Conservation (phyloP, 345 rosid species). For the Turnera subulata region DNA sequence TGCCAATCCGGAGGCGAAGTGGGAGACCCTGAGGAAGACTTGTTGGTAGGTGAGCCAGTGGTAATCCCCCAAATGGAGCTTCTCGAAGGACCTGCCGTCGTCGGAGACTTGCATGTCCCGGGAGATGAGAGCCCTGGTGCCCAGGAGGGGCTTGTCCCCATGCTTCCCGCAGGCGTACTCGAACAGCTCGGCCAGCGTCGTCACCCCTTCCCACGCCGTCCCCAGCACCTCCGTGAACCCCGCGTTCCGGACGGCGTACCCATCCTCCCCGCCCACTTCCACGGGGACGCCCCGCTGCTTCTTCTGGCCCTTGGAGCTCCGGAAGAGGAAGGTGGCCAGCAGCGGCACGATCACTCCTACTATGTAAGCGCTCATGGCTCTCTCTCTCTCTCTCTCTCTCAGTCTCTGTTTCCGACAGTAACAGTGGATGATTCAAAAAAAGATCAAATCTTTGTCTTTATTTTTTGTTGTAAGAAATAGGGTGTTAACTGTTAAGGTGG, state of each 20-base stretch:
- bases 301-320: conserved; percentile 40
- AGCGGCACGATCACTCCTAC: conserved; percentile 72
- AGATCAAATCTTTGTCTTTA: not conserved
- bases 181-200: conserved; percentile 84
- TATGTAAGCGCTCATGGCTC: conserved; percentile 67
- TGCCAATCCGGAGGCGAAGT: conserved; percentile 82
- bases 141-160: conserved; percentile 53
- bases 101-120: conserved; percentile 54
- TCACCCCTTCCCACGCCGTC: conserved; percentile 72
- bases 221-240: conserved; percentile 47
- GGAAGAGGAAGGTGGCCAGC: conserved; percentile 53
- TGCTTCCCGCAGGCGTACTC: conserved; percentile 68
- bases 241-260: conserved; percentile 61
- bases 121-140: conserved; percentile 66
- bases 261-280: conserved; percentile 84
- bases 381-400: not conserved
- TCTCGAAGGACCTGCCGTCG: conserved; percentile 82
- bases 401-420: too few relatives aligned
- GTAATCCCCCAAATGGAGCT: conserved; percentile 91
- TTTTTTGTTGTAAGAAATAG: not conserved
- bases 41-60: conserved; percentile 70
- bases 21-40: conserved; percentile 57
- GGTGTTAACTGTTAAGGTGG: too few relatives aligned
- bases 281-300: conserved; percentile 75
- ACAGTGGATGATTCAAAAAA: too few relatives aligned